Evolutionary conservation across 306 rosid genomes (phyloP).

Genomic region (Chamaecrista fasciculata): DNA sequence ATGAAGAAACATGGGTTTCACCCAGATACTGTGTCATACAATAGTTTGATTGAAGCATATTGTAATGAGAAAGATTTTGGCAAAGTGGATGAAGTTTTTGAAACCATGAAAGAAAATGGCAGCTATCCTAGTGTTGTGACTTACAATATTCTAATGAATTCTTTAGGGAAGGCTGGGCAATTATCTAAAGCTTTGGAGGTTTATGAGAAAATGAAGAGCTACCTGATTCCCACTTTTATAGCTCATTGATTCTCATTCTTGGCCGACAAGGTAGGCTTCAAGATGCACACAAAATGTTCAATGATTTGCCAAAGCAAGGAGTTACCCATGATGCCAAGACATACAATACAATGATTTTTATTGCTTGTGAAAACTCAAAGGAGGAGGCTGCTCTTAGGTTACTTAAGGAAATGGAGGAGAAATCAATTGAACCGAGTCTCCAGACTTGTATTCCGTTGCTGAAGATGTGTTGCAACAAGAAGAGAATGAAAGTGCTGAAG

Average conservation of each 20-base stretch:
- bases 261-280: slow-evolving; percentile 64
- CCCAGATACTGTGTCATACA: slow-evolving; percentile 62
- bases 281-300: slow-evolving; percentile 65
- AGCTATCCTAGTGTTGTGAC: slow-evolving; percentile 59
- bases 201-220: slow-evolving; percentile 59
- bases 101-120: slow-evolving; percentile 53
- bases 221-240: slow-evolving; percentile 54
- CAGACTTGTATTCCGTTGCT: slow-evolving; percentile 73
- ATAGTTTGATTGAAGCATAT: slow-evolving; percentile 54
- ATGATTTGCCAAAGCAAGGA: slow-evolving; percentile 73
- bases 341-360: slow-evolving; percentile 59
- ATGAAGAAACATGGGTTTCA: slow-evolving; percentile 56
- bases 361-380: slow-evolving; percentile 57
- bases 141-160: slow-evolving; percentile 58
- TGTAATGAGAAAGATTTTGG: slow-evolving; percentile 65
- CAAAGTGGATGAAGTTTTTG: slow-evolving; percentile 52
- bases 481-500: slow-evolving; percentile 75
- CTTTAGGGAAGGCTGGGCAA: slow-evolving; percentile 60
- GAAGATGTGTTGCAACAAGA: slow-evolving; percentile 82
- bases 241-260: slow-evolving; percentile 60
- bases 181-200: slow-evolving; percentile 53
- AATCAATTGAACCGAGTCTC: slow-evolving; percentile 49
- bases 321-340: slow-evolving; percentile 44
- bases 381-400: slow-evolving; percentile 83
- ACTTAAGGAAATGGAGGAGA: slow-evolving; percentile 81